Evolutionary conservation across 257 asterid genomes (phyloP).

Genomic region (Prunella vulgaris): DNA sequence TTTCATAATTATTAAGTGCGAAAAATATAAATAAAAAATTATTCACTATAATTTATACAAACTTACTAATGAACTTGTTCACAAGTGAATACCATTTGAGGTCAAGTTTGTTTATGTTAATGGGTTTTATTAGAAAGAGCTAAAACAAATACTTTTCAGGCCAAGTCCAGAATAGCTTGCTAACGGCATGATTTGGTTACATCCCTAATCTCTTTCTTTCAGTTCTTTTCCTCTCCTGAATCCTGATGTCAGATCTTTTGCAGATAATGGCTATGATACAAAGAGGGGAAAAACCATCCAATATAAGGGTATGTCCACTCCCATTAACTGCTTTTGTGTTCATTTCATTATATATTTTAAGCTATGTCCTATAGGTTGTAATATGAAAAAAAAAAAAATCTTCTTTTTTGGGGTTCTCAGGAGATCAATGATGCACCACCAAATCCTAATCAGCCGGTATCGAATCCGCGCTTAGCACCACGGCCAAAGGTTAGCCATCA

Average conservation of each 20-base stretch:
- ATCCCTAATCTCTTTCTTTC: not conserved
- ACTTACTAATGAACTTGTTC: no score
- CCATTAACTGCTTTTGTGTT: conserved; percentile 11
- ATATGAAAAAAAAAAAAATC: not conserved
- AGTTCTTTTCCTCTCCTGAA: conserved; percentile 2
- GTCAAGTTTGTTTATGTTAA: no score
- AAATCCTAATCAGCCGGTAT: conserved; percentile 78
- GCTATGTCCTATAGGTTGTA: conserved; percentile 7
- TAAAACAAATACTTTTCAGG: no score
- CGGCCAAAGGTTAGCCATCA: conserved; percentile 68
- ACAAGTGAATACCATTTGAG: no score
- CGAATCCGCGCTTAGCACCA: conserved; percentile 67
- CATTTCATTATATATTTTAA: not conserved
- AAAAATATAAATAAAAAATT: no score
- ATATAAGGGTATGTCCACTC: conserved; percentile 63
- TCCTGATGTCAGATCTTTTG: conserved; percentile 12
- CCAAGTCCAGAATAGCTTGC: no score
- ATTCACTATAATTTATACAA: no score
- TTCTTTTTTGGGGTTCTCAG: conserved; percentile 33
- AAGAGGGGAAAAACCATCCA: conserved; percentile 92
- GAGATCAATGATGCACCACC: conserved; percentile 93
- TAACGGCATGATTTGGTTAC: no score
- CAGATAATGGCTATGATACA: conserved; percentile 94
- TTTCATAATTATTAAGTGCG: no score
- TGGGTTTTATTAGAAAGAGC: no score